Conservation (phyloP, 2,329 filamentous ascomycete species). For the Ophiostoma himal-ulmi region DNA sequence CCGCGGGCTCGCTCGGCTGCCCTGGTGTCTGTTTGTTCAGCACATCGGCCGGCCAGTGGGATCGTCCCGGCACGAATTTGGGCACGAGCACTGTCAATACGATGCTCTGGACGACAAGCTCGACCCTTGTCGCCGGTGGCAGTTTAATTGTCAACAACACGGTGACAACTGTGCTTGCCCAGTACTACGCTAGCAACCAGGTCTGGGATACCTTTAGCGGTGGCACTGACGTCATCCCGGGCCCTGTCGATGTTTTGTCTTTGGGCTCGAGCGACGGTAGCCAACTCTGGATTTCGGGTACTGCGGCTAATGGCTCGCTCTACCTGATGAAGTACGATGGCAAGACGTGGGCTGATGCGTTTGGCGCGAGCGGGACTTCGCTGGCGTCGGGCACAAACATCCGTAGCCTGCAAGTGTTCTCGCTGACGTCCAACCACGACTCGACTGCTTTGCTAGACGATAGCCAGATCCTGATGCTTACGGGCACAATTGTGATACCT, state of each 20-base stretch:
- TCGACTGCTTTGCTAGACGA: slow-evolving; percentile 57
- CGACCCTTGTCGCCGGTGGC: slow-evolving; percentile 69
- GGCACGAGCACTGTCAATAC: slow-evolving; percentile 59
- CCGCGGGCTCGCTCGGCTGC: slow-evolving; percentile 76
- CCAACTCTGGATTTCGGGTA: slow-evolving; percentile 78
- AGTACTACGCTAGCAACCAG: slow-evolving; percentile 62
- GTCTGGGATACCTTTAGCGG: slow-evolving; percentile 60
- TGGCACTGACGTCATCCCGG: slow-evolving; percentile 60
- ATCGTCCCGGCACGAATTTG: slow-evolving; percentile 66
- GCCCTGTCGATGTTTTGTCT: slow-evolving; percentile 70
- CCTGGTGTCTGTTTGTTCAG: slow-evolving; percentile 76
- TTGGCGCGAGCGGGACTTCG: slow-evolving; percentile 51
- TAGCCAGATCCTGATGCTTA: slow-evolving; percentile 70
- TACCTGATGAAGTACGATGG: slow-evolving; percentile 83
- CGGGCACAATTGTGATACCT: slow-evolving; percentile 73
- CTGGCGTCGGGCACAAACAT: slow-evolving; percentile 64
- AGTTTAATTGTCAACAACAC: slow-evolving; percentile 64
- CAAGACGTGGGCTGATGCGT: slow-evolving; percentile 49
- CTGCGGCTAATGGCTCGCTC: slow-evolving; percentile 54
- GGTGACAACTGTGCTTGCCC: slow-evolving; percentile 57
- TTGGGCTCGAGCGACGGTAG: slow-evolving; percentile 65
- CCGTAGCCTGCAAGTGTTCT: slow-evolving; percentile 75
- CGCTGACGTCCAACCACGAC: slow-evolving; percentile 62
- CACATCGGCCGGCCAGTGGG: slow-evolving; percentile 67
- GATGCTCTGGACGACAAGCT: slow-evolving; percentile 70